Base-by-base conservation (phyloP, 2,329 filamentous ascomycete genomes). In the Fusarium sp. region DNA sequence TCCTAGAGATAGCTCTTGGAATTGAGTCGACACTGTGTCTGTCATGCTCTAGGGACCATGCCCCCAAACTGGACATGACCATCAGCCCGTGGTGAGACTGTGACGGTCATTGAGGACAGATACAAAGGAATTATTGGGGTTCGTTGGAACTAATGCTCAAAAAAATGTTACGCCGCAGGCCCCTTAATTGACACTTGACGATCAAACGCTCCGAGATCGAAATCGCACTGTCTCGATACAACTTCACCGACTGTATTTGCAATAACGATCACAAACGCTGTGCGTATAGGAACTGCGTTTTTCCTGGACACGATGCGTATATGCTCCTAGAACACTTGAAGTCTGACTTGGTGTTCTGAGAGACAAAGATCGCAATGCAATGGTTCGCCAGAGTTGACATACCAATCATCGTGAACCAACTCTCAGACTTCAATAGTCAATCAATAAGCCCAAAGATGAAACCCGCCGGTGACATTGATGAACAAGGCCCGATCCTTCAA, bases 21-120 rank as follows among this genome's bases (percentile, higher is more conserved):
- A 33, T 38, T 56, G 65, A 61, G 63, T 65, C 70, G 61, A 47
- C 67, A 72, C 68, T 75, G 74, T 77, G 65, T 67, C 59, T 76
- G 65, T 56, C 56, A 48, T 68, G 62, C 47, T 68, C n/a, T 33
- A n/a, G n/a, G n/a, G n/a, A 26, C 30, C 48, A n/a, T 22, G 10
- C 30, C 54, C 61, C 55, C 55, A 39, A 51, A 51, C 26, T 66
- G 54, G 48, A 58, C 30, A 33, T 60, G 42, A 38, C 26, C n/a
- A 42, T 44, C 33, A 56, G 50, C 56, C 44, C 51, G 61, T 72
- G 65, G 63, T 54, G 38, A 60, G 57, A 35, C 35, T 39, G 50
- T 39, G 38, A 47, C 24, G 18, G 24, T n/a, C 50, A n/a, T 20
- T 50, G 58, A n/a, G 47, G 31, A 36, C 47, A 55, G 24, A 33